These are phyloP conservation scores for Suhomyces ambrosiae DNA, from an alignment of 1,139 yeast species.

Conservation along the genomic window DNA sequence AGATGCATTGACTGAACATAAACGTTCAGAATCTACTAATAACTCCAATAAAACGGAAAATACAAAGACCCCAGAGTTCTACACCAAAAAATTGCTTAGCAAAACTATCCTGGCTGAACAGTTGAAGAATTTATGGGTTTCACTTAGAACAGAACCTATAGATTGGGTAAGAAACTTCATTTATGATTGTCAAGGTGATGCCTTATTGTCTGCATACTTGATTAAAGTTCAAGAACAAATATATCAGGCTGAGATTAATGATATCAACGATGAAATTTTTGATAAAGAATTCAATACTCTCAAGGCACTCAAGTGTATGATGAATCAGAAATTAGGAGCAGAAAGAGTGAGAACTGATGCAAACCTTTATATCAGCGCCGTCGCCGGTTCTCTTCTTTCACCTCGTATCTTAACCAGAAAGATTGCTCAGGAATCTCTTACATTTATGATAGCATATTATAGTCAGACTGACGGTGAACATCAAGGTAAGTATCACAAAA, in stretches of 20 bases:
- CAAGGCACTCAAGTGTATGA: slow-evolving; percentile 49
- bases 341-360: slow-evolving; percentile 47
- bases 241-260: slow-evolving; percentile 34
- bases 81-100: slow-evolving; percentile 73
- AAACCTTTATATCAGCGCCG: slow-evolving; percentile 43
- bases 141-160: slow-evolving; percentile 87
- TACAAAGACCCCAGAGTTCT: slow-evolving; percentile 66
- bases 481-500: slow-evolving; percentile 61
- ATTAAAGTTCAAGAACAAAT: slow-evolving; percentile 44
- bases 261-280: slow-evolving; percentile 47
- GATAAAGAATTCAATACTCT: slow-evolving; percentile 52
- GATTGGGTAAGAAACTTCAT: slow-evolving; percentile 83
- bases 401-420: slow-evolving; percentile 73
- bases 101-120: slow-evolving; percentile 70
- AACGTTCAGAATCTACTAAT: slow-evolving; percentile 50
- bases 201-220: slow-evolving; percentile 59
- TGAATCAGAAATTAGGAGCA: slow-evolving; percentile 50
- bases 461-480: slow-evolving; percentile 31
- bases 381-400: slow-evolving; percentile 50
- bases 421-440: slow-evolving; percentile 74
- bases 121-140: slow-evolving; percentile 84
- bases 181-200: slow-evolving; percentile 84
- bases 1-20: slow-evolving; percentile 76
- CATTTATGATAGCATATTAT: slow-evolving; percentile 50
- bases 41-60: slow-evolving; percentile 37